Conservation (phyloP, 2,329 filamentous ascomycete genomes). For the Sclerotinia minor region DNA sequence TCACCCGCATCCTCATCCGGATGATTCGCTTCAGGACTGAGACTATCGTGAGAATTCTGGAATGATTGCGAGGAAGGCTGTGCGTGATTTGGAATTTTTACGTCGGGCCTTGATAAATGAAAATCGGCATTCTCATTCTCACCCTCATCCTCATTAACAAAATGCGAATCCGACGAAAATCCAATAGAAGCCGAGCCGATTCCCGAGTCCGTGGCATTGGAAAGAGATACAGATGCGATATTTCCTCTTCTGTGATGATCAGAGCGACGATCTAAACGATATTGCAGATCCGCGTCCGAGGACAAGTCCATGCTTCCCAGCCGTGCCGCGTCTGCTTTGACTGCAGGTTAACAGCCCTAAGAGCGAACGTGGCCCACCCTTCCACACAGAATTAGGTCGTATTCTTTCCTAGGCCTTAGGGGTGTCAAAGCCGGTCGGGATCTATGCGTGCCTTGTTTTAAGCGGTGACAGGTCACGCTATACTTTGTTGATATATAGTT, state of each 20-base stretch:
- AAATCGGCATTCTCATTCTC: neutral
- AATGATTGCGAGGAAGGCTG: constrained; percentile 7
- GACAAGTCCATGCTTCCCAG: constrained; percentile 13
- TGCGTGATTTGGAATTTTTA: neutral
- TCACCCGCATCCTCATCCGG: neutral
- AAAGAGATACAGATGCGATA: neutral
- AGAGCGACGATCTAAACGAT: neutral
- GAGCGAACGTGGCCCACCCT: constrained; percentile 15
- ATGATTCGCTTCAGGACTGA: constrained; percentile 6
- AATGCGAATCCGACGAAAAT: neutral
- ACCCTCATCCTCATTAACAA: neutral
- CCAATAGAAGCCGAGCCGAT: neutral
- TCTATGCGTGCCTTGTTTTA: neutral
- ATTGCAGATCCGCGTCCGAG: constrained; percentile 7
- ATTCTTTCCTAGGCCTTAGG: too few relatives aligned
- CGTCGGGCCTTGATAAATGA: neutral
- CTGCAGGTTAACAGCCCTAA: neutral
- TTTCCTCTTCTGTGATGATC: neutral
- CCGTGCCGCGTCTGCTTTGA: constrained; percentile 6
- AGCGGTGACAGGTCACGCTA: constrained; percentile 10
- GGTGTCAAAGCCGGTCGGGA: neutral
- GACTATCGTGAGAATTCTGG: neutral
- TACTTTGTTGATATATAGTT: neutral
- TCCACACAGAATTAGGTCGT: neutral
- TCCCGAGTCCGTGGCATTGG: neutral